phyloP scores from a whole-genome alignment of 345 rosid genomes.

The Lepidium sativum region DNA sequence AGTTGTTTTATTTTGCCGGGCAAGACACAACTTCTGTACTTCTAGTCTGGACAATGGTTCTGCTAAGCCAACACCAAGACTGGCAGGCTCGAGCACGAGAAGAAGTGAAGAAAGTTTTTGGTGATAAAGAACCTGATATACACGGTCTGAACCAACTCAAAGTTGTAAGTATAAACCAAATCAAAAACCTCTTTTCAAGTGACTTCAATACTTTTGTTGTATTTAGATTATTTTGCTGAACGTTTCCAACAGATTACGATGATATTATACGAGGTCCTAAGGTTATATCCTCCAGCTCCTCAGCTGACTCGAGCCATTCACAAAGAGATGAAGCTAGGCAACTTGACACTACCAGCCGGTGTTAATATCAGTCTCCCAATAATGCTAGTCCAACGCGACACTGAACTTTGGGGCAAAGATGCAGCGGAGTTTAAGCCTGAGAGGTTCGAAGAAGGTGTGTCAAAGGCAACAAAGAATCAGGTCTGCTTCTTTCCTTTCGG shows the following conservation, averaged over 20 bases:
- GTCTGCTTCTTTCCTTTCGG: constrained; percentile 34
- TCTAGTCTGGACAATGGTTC: constrained; percentile 47
- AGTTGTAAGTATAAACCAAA: constrained; percentile 24
- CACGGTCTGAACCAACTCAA: constrained; percentile 34
- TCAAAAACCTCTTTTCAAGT: neutral
- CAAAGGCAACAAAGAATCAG: constrained; percentile 43
- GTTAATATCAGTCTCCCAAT: constrained; percentile 16
- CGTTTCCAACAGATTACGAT: neutral
- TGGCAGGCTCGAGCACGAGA: constrained; percentile 62
- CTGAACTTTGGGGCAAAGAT: constrained; percentile 42
- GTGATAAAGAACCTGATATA: constrained; percentile 20
- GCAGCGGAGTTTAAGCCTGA: constrained; percentile 47
- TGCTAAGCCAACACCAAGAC: constrained; percentile 34
- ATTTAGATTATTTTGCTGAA: neutral
- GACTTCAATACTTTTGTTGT: neutral
- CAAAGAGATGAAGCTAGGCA: constrained; percentile 33
- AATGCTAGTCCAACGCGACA: constrained; percentile 31
- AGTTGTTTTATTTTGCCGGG: constrained; percentile 49
- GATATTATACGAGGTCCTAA: constrained; percentile 26
- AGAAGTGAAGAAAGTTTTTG: constrained; percentile 43
- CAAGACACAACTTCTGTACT: constrained; percentile 48
- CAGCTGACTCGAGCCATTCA: neutral
- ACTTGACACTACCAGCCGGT: constrained; percentile 27
- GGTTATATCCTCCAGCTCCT: constrained; percentile 29
- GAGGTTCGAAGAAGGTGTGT: constrained; percentile 37